These are phyloP conservation scores for Ogataea pini DNA, from an alignment of 805 yeast species.

Conservation along the genomic window DNA sequence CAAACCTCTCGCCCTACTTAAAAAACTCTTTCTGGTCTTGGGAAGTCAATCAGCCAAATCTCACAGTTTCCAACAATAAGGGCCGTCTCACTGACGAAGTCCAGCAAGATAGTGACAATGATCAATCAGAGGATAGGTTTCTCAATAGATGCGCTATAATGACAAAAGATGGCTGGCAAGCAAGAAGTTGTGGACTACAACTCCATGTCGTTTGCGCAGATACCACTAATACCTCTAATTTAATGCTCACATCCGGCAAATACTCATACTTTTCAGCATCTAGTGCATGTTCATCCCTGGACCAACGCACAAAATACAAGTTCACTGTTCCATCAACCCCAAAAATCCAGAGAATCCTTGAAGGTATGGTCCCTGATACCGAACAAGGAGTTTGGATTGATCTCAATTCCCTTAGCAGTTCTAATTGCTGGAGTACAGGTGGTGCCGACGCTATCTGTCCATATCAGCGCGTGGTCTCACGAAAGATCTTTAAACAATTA, in stretches of 20 bases:
- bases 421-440: constrained; percentile 83
- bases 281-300: constrained; percentile 28
- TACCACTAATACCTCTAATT: constrained; percentile 38
- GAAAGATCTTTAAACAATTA: constrained; percentile 58
- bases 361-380: constrained; percentile 18
- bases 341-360: constrained; percentile 41
- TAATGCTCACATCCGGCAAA: constrained; percentile 41
- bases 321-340: constrained; percentile 55
- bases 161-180: constrained; percentile 56
- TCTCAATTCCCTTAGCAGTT: constrained; percentile 71
- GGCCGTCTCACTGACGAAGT: neutral
- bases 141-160: constrained; percentile 43
- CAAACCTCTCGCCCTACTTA: constrained; percentile 35
- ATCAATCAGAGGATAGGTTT: constrained; percentile 22
- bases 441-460: constrained; percentile 82
- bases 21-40: constrained; percentile 69
- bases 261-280: constrained; percentile 48
- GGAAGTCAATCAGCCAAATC: constrained; percentile 57
- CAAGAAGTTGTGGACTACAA: constrained; percentile 63
- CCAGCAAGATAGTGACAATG: constrained; percentile 3
- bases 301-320: constrained; percentile 30
- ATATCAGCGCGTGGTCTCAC: constrained; percentile 56
- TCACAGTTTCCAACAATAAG: constrained; percentile 12
- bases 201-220: constrained; percentile 59
- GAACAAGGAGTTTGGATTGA: constrained; percentile 70